Base-by-base conservation (phyloP, 331 rosid species). In the Prunus yedoensis region DNA sequence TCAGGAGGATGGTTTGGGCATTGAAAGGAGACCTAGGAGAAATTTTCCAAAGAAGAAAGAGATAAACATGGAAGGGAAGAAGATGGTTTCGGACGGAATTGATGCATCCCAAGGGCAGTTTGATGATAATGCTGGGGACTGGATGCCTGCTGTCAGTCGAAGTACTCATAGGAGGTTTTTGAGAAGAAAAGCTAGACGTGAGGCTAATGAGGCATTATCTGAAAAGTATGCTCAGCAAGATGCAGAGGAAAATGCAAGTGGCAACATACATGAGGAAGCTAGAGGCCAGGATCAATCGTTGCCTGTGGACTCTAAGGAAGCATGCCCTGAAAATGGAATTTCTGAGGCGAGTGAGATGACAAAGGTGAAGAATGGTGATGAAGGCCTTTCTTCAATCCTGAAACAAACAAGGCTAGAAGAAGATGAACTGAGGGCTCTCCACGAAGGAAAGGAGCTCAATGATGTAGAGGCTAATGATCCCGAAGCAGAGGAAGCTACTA, bases 71-170 rank as follows among this genome's bases (percentile, higher is more conserved):
- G 97, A 89, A 81, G 97, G 93, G 82, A 94, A 58, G 67, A 85
- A 61, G 61, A 86, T 87, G 87, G 97, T 90, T 68, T 87, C 87
- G 0, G 72, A 82, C 74, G 97, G 99, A 51, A 52, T 95, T 68
- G 97, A 95, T 83, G 99, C 93, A 2, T 92, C 99, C 8, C 86
- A 84, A 64, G 97, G 97, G 60, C 85, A 88, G 65, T 46, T 71
- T 73, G 91, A 89, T 79, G 94, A 78, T 43, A 75, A 78, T 82
- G 90, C 71, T 49, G 93, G 86, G 59, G 91, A 92, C 70, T 95
- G 97, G 99, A 83, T 81, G 85, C 96, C 96, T 50, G 96, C 97
- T 47, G 97, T 92, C 43, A 85, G 97, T 80, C 83, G 94, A 53
- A 95, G 97, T 80, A 90, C 99, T 35, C 96, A 89, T 71, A 90